Percentiles rank a stretch among this genome's conserved stretches.
Evolutionary conservation across 2,329 filamentous ascomycete species (phyloP).

Genomic region (Colletotrichum shisoi): DNA sequence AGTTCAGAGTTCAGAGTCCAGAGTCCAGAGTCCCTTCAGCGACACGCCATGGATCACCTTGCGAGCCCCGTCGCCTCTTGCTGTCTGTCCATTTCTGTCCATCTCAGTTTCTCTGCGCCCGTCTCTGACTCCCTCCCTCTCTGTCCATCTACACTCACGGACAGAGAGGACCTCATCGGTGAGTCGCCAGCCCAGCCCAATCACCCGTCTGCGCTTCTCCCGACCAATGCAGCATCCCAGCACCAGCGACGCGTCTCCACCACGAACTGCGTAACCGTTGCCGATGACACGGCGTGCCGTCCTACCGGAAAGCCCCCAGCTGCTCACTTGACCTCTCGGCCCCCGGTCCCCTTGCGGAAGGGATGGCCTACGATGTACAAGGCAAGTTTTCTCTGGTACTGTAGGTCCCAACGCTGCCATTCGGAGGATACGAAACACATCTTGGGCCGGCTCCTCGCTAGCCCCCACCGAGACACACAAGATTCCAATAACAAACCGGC

Average conservation of each 20-base stretch:
- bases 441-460: slow-evolving; percentile 9
- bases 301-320: slow-evolving; percentile 36
- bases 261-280: slow-evolving; percentile 13
- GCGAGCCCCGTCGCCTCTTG: not conserved
- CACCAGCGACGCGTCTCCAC: slow-evolving; percentile 13
- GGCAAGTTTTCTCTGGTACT: not conserved
- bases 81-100: not conserved
- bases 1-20: not conserved
- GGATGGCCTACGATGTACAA: slow-evolving; percentile 26
- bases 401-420: slow-evolving; percentile 25
- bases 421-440: slow-evolving; percentile 16
- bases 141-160: not conserved
- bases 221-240: slow-evolving; percentile 16
- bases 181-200: slow-evolving; percentile 4
- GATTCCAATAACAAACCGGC: slow-evolving; percentile 26
- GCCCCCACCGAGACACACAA: slow-evolving; percentile 25
- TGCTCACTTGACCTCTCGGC: slow-evolving; percentile 36
- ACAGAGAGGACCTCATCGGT: not conserved
- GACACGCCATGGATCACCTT: slow-evolving; percentile 23
- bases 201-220: slow-evolving; percentile 2
- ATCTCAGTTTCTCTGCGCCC: no score
- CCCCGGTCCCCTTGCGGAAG: slow-evolving; percentile 23
- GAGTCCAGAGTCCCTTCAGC: slow-evolving; percentile 17
- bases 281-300: slow-evolving; percentile 25
- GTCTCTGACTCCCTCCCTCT: slow-evolving; percentile 2